Base-by-base conservation (phyloP, 768 basidiomycete genomes). In the Dioszegia aurantiaca region DNA sequence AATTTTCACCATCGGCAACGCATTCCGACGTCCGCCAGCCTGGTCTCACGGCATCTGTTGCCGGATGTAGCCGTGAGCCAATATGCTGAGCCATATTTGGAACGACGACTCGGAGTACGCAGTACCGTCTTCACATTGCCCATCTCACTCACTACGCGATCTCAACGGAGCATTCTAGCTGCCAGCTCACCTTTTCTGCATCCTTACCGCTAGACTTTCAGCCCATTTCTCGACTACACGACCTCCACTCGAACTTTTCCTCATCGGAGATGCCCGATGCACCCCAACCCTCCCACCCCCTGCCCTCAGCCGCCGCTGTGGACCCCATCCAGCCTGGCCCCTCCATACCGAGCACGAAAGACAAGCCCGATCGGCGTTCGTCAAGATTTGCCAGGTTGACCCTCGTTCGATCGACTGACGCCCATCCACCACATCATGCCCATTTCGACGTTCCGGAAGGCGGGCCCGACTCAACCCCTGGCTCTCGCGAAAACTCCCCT, bases 391-490 rank as follows among this genome's bases (percentile, higher is more conserved):
- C 54, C 28, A 30, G 24, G 14, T 28, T 55, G 28, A 21, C 54
- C 24, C 30, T 55, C 9, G 28, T 30, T n/a, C 41, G 54, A 24
- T 43, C 41, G 27, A 57, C 55, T 3, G 55, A 62, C 44, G 26
- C 48, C 42, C 60, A 62, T 39, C 60, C 55, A 26, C 60, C 55
- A 9, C 62, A 60, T 52, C 65, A 67, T 55, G 62, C 65, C 30
- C 63, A 64, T 48, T 67, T 67, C 45, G 62, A 64, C 58, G n/a
- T 58, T 1, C 39, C 55, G 11, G 60, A 61, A 39, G 60, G 62
- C 6, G 44, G 48, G 37, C 21, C 46, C 14, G 46, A 30, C 14
- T 16, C 46, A 19, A 10, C 27, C 3, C 3, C 16, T 16, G 55
- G 41, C 21, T 19, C 40, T 11, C 26, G n/a, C 28, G 2, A 33